phyloP scores from a whole-genome alignment of 441 rosid species.

The Capsella rubella region DNA sequence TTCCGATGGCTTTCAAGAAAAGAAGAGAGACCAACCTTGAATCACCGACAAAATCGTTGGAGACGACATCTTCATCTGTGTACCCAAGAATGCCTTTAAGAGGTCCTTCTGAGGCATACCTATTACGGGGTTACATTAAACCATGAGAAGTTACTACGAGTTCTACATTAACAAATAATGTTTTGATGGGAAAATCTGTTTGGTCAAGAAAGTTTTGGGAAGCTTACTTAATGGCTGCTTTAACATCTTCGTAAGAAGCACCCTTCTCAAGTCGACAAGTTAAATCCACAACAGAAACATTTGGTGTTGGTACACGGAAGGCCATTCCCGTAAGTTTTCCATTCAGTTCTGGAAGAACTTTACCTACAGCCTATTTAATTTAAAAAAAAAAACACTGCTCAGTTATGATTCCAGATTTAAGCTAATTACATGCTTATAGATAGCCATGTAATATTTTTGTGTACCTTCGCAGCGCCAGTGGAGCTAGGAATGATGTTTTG shows the following conservation, averaged over 20 bases:
- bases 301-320: slow-evolving; percentile 97
- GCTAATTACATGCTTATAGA: slow-evolving; percentile 7
- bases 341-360: slow-evolving; percentile 97
- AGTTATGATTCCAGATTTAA: slow-evolving; percentile 12
- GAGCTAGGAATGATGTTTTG: slow-evolving; percentile 99
- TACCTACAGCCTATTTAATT: slow-evolving; percentile 84
- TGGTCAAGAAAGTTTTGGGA: slow-evolving; percentile 18
- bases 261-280: slow-evolving; percentile 96
- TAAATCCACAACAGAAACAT: slow-evolving; percentile 97
- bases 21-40: slow-evolving; percentile 60
- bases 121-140: slow-evolving; percentile 39
- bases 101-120: slow-evolving; percentile 94
- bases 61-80: slow-evolving; percentile 98
- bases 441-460: slow-evolving; percentile 4
- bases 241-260: slow-evolving; percentile 93
- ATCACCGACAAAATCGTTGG: slow-evolving; percentile 93
- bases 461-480: slow-evolving; percentile 98
- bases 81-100: slow-evolving; percentile 95
- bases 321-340: slow-evolving; percentile 99
- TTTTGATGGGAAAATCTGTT: not conserved
- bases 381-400: not conserved
- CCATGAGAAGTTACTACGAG: slow-evolving; percentile 18
- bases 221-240: slow-evolving; percentile 89
- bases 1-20: not conserved
- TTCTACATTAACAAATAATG: slow-evolving; percentile 6